Evolutionary conservation across 805 yeast species (phyloP), one percentile per base, ranked within the genome.

Genomic region (Cyberlindnera lachancei): DNA sequence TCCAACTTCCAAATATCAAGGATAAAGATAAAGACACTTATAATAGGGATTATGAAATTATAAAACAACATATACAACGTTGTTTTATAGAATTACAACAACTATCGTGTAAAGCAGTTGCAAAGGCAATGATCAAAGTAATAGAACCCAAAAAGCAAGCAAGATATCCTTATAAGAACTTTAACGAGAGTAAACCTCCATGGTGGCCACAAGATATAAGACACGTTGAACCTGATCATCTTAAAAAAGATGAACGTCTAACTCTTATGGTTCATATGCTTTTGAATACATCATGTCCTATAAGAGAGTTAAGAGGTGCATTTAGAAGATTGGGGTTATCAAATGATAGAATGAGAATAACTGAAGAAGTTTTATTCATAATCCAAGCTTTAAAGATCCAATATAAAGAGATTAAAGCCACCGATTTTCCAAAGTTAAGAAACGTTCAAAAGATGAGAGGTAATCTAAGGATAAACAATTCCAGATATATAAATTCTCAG

Each of bases 151-250:
- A 56, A 33, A 81, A 81, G 40, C 85, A 79, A 53, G 63, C 78
- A 1, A 55, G 58, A 16, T 68, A 58, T 42, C 90, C 90, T 4
- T 81, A 81, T 50, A 78, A 72, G 33, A 46, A 50, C 8, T 74
- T 73, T 3, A 67, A 68, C 11, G 29, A 17, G 1, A 44, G 68
- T 10, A 70, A 61, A 40, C 92, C 90, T 1, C 45, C 48, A 5
- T 80, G 88, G 88, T 81, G 92, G 92, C 88, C 88, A 0, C 23
- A 26, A 0, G 35, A 41, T 10, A 70, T 77, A 1, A 58, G 71
- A 23, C 90, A 81, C 53, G 63, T 61, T 27, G 88, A 81, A 46
- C 90, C 90, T 0, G 90, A 80, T 49, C 90, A 82, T 55, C 56
- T 82, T 36, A 65, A 61, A 36, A 80, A 76, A 48, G 57, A 55